phyloP scores from a whole-genome alignment of 2,329 filamentous ascomycete genomes.

The Scortechinia acanthostroma region DNA sequence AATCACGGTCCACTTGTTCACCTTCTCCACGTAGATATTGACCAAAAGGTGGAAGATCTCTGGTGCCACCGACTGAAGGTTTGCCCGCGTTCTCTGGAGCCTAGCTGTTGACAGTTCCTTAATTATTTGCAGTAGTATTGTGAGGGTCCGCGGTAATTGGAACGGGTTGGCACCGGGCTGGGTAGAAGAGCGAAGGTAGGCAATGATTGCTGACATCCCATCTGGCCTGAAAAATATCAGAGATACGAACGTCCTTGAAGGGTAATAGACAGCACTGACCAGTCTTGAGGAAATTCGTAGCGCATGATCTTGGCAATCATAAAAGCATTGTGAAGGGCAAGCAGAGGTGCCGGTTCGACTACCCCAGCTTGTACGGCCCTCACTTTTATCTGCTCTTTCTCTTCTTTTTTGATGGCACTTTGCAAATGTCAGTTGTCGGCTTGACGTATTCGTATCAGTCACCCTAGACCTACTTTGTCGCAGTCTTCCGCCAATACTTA shows the following conservation, averaged over 20 bases:
- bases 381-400: conserved; percentile 49
- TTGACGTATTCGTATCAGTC: too few relatives aligned
- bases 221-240: conserved; percentile 7
- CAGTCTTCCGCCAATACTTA: conserved; percentile 63
- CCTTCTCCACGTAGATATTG: conserved; percentile 47
- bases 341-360: conserved; percentile 43
- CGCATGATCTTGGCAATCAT: conserved; percentile 59
- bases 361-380: conserved; percentile 46
- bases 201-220: conserved; percentile 23
- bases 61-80: conserved; percentile 46
- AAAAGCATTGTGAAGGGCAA: conserved; percentile 59
- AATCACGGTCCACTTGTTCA: conserved; percentile 40
- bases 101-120: conserved; percentile 59
- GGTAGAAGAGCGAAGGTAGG: conserved; percentile 35
- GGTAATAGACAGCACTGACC: conserved; percentile 27
- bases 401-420: conserved; percentile 20
- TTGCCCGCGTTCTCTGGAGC: conserved; percentile 42
- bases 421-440: neutral
- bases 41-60: conserved; percentile 52
- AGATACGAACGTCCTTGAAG: neutral
- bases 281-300: conserved; percentile 59
- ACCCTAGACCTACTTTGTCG: conserved; percentile 36
- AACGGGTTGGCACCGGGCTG: conserved; percentile 12
- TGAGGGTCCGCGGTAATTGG: conserved; percentile 43
- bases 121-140: conserved; percentile 53